Percentiles rank a stretch among this genome's conserved stretches.
Evolutionary conservation across 306 rosid species (phyloP).

Genomic region (Quillaja saponaria): DNA sequence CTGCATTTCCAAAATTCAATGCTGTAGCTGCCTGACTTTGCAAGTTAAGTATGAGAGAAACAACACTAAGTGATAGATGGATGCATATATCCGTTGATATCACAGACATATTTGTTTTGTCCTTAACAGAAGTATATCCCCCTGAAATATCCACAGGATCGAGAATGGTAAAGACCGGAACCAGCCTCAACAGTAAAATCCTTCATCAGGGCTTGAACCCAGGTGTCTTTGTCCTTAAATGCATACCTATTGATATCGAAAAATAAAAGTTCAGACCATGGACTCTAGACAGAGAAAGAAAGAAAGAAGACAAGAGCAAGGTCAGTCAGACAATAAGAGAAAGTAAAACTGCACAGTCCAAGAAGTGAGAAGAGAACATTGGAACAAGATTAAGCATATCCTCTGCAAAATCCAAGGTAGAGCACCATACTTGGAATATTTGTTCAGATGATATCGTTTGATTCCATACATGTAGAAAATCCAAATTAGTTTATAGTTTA

Average conservation of each 20-base stretch:
- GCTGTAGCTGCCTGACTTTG: conserved; percentile 85
- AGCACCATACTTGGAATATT: too few relatives aligned
- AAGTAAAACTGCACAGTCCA: too few relatives aligned
- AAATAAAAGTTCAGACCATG: conserved; percentile 15
- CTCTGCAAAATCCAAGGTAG: too few relatives aligned
- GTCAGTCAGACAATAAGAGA: too few relatives aligned
- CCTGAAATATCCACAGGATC: conserved; percentile 97
- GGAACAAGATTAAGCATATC: too few relatives aligned
- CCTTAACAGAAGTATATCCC: conserved; percentile 94
- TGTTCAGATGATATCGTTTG: too few relatives aligned
- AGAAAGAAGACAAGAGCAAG: too few relatives aligned
- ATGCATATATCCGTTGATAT: conserved; percentile 78
- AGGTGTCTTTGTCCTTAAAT: conserved; percentile 87
- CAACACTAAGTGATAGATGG: conserved; percentile 89
- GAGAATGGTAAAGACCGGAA: conserved; percentile 88
- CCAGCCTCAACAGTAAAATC: conserved; percentile 95
- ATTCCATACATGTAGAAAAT: too few relatives aligned
- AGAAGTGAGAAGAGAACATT: too few relatives aligned
- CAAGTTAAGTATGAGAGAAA: conserved; percentile 84
- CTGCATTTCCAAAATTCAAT: conserved; percentile 71
- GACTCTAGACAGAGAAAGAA: too few relatives aligned
- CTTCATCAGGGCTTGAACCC: conserved; percentile 92
- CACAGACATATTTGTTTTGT: conserved; percentile 86
- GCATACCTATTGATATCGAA: conserved; percentile 70
- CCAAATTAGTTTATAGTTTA: too few relatives aligned